Conservation (phyloP, 768 basidiomycete species). For the Suillus clintonianus region DNA sequence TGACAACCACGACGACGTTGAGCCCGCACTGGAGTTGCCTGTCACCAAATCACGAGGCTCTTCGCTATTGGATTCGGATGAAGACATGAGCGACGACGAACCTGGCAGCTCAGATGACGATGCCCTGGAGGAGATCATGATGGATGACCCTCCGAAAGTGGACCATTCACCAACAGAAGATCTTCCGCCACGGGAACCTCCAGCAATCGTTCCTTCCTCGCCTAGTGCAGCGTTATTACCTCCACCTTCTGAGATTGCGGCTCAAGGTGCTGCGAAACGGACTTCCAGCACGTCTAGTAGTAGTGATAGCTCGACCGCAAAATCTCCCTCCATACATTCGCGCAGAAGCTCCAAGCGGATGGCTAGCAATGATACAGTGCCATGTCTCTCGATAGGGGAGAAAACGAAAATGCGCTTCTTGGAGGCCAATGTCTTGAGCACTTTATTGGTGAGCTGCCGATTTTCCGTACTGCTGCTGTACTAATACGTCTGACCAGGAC, state of each 20-base stretch:
- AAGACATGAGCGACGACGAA: slow-evolving; percentile 74
- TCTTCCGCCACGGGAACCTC: slow-evolving; percentile 36
- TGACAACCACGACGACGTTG: slow-evolving; percentile 56
- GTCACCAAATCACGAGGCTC: slow-evolving; percentile 56
- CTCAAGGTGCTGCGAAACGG: slow-evolving; percentile 24
- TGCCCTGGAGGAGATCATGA: slow-evolving; percentile 79
- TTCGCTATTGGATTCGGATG: slow-evolving; percentile 66
- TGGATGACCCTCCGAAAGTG: slow-evolving; percentile 56
- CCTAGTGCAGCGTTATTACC: slow-evolving; percentile 32
- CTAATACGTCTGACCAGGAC: slow-evolving; percentile 51
- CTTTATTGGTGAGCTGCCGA: slow-evolving; percentile 66
- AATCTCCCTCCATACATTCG: slow-evolving; percentile 46
- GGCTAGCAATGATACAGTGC: slow-evolving; percentile 31
- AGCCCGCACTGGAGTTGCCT: slow-evolving; percentile 69
- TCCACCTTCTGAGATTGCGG: slow-evolving; percentile 30
- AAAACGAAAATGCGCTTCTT: slow-evolving; percentile 78
- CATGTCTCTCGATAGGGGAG: slow-evolving; percentile 68
- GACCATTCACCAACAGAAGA: slow-evolving; percentile 29
- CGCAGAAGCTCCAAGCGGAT: slow-evolving; percentile 57
- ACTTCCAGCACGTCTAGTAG: slow-evolving; percentile 32
- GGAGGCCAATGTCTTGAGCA: slow-evolving; percentile 69
- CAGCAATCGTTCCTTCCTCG: slow-evolving; percentile 30
- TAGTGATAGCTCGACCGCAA: slow-evolving; percentile 26
- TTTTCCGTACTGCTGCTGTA: slow-evolving; percentile 1
- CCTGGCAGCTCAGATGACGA: slow-evolving; percentile 79